Conservation (phyloP, 2,329 filamentous ascomycete species). For the Zymoseptoria pseudotritici region DNA sequence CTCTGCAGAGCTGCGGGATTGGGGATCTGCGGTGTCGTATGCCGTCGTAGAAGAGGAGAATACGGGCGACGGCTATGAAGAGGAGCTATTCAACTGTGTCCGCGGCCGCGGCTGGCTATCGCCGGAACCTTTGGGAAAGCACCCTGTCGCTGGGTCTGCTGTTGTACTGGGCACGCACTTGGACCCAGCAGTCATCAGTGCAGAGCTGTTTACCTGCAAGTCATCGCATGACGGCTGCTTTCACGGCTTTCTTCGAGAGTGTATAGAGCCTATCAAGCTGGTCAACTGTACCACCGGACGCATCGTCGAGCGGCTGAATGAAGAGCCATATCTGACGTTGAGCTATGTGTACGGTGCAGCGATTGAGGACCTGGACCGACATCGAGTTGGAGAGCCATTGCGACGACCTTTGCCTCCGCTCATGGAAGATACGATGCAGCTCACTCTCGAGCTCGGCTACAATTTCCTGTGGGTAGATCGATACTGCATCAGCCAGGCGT, state of each 20-base stretch:
- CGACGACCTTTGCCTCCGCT: neutral
- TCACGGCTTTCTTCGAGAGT: neutral
- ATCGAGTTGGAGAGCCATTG: slow-evolving; percentile 1
- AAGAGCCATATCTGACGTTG: neutral
- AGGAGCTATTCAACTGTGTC: neutral
- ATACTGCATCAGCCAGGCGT: neutral
- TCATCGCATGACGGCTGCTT: neutral
- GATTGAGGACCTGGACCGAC: neutral
- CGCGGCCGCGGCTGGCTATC: neutral
- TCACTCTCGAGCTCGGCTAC: neutral
- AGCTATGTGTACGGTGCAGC: neutral
- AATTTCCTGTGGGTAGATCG: neutral
- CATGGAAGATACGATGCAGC: neutral
- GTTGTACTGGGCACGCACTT: neutral
- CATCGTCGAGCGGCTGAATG: neutral
- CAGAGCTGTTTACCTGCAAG: neutral
- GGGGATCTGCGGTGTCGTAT: neutral
- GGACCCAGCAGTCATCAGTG: neutral
- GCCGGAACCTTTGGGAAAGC: neutral
- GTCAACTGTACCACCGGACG: neutral
- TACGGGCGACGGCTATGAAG: neutral
- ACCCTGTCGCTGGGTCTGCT: neutral
- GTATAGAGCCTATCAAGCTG: neutral
- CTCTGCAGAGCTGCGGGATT: neutral
- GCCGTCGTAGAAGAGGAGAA: neutral